A percentile compares a stretch with the other conserved stretches of the same genome.
phyloP scores from a whole-genome alignment of 805 yeast species.

The Tetrapisispora iriomotensis region DNA sequence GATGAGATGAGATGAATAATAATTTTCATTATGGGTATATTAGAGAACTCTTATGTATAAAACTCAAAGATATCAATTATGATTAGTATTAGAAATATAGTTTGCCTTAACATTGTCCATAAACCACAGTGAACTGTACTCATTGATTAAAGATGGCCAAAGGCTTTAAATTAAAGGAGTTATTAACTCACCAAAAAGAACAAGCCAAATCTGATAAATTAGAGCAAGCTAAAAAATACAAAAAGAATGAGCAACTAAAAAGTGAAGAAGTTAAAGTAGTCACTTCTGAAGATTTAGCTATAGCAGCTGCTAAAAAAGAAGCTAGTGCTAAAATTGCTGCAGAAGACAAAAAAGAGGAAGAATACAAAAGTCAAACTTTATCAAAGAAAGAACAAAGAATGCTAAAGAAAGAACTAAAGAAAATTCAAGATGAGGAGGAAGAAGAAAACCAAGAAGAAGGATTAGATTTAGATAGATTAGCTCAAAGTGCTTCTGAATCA shows the following conservation, averaged over 20 bases:
- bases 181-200: constrained; percentile 22
- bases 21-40: neutral
- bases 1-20: constrained; percentile 9
- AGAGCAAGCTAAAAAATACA: constrained; percentile 16
- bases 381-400: constrained; percentile 58
- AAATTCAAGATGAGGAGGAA: constrained; percentile 15
- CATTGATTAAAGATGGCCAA: constrained; percentile 29
- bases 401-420: constrained; percentile 39
- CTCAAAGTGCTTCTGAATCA: constrained; percentile 17
- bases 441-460: constrained; percentile 32
- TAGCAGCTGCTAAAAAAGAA: constrained; percentile 10
- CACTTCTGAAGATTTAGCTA: constrained; percentile 24
- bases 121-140: neutral
- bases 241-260: constrained; percentile 12
- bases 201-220: constrained; percentile 15
- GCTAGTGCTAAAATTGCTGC: constrained; percentile 8
- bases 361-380: constrained; percentile 40
- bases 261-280: constrained; percentile 27
- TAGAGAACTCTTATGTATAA: too few species aligned
- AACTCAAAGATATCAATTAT: neutral
- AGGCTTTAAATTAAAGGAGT: constrained; percentile 26
- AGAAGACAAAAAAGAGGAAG: constrained; percentile 19
- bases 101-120: neutral
- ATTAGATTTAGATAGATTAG: constrained; percentile 19
- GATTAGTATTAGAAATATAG: neutral